These are phyloP conservation scores for Schrenkiella parvula DNA, from an alignment of 345 rosid genomes.

Conservation along the genomic window DNA sequence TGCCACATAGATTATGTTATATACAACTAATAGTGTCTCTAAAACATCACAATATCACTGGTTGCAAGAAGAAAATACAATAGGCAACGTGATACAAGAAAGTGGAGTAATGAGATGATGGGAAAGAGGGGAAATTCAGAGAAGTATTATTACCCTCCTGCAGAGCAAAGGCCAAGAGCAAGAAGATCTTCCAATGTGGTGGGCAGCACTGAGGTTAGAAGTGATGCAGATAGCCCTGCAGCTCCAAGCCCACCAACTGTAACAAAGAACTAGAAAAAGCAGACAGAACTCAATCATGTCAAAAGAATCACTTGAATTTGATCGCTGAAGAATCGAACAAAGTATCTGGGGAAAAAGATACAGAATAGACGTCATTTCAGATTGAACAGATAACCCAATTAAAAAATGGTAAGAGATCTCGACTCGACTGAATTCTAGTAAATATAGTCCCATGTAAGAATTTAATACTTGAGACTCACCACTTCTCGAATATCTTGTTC, in stretches of 20 bases:
- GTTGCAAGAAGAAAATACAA: neutral
- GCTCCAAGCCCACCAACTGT: conserved; percentile 90
- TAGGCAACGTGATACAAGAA: neutral
- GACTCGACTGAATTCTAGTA: neutral
- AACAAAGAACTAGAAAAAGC: conserved; percentile 55
- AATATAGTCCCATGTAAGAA: neutral
- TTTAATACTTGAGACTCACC: conserved; percentile 45
- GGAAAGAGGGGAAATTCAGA: neutral
- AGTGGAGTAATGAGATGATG: neutral
- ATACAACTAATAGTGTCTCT: neutral
- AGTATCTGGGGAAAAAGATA: neutral
- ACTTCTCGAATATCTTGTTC: conserved; percentile 72
- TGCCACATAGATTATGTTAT: conserved; percentile 27
- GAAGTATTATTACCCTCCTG: conserved; percentile 65
- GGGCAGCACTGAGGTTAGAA: conserved; percentile 78
- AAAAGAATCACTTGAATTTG: neutral
- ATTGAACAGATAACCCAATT: neutral
- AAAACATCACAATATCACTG: neutral
- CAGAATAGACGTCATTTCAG: neutral
- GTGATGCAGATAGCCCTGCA: conserved; percentile 90
- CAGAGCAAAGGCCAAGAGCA: conserved; percentile 89
- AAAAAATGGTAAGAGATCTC: neutral
- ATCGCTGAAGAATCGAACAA: neutral
- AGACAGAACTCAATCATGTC: conserved; percentile 6
- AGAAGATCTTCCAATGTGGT: conserved; percentile 93